Evolutionary conservation across 805 yeast genomes (phyloP).

Genomic region (Scheffersomyces ergatensis): DNA sequence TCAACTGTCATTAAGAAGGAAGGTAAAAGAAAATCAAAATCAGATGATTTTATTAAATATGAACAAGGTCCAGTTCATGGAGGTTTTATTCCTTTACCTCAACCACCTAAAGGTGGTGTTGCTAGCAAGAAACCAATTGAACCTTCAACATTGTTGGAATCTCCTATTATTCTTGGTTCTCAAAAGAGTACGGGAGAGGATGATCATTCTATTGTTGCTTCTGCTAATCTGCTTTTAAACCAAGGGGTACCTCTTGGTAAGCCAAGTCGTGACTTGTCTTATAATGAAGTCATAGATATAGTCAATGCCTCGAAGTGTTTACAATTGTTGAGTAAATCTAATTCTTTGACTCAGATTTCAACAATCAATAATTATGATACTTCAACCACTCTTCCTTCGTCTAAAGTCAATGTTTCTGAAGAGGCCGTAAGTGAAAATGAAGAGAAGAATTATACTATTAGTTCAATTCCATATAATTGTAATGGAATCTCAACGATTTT

Average conservation of each 20-base stretch:
- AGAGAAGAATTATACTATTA: conserved; percentile 4
- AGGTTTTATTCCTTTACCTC: background rate
- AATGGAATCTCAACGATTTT: conserved; percentile 29
- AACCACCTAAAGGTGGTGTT: background rate
- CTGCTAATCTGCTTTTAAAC: background rate
- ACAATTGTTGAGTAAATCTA: conserved; percentile 17
- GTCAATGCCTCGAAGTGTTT: conserved; percentile 36
- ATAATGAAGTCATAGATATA: conserved; percentile 24
- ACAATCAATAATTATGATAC: background rate
- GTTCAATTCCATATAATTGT: background rate
- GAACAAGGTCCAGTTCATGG: background rate
- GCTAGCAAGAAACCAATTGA: background rate
- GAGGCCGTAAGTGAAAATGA: conserved; percentile 1
- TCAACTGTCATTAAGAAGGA: background rate
- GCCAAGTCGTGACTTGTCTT: conserved; percentile 3
- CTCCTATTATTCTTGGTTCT: background rate
- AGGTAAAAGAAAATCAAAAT: background rate
- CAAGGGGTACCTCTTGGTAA: background rate
- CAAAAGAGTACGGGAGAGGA: background rate
- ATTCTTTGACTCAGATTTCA: background rate
- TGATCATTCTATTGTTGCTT: background rate
- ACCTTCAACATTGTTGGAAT: background rate
- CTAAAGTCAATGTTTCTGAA: background rate
- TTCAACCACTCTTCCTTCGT: background rate
- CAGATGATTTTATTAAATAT: background rate